Percentiles rank a stretch among this genome's conserved stretches.
Evolutionary conservation across 192 early-diverging fungal genomes (phyloP).

Genomic region (Linderina pennispora): DNA sequence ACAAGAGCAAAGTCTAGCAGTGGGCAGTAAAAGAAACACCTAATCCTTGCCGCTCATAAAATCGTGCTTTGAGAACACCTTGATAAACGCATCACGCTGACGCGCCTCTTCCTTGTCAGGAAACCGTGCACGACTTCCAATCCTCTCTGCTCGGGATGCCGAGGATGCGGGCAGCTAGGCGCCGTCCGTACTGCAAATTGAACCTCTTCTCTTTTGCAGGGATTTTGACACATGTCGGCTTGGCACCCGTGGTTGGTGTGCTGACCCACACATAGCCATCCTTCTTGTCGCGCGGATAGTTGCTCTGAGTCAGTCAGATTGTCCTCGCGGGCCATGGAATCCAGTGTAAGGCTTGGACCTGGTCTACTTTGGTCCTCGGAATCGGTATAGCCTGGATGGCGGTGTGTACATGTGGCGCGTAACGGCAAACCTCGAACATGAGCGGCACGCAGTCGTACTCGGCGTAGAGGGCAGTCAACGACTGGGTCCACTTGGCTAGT

Average conservation of each 20-base stretch:
- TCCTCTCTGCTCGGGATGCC: constrained; percentile 62
- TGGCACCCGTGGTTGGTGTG: not conserved
- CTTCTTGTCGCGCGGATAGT: too few species aligned
- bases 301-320: too few species aligned
- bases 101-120: constrained; percentile 56
- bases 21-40: too few species aligned
- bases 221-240: constrained; percentile 22
- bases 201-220: constrained; percentile 40
- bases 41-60: too few species aligned
- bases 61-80: constrained; percentile 32
- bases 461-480: constrained; percentile 39
- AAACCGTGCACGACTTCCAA: constrained; percentile 75
- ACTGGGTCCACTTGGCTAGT: constrained; percentile 42
- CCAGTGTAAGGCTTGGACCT: too few species aligned
- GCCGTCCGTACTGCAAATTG: constrained; percentile 76
- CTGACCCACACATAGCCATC: too few species aligned
- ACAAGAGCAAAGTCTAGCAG: too few species aligned
- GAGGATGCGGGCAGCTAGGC: constrained; percentile 59
- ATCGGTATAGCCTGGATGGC: constrained; percentile 31
- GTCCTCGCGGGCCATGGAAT: too few species aligned
- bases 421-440: constrained; percentile 66
- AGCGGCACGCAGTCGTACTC: constrained; percentile 61
- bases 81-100: constrained; percentile 40
- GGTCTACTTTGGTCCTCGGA: constrained; percentile 21
- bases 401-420: constrained; percentile 33